Conservation (phyloP, 108 stramenopile genomes). For the Fragilariopsis cylindrus region DNA sequence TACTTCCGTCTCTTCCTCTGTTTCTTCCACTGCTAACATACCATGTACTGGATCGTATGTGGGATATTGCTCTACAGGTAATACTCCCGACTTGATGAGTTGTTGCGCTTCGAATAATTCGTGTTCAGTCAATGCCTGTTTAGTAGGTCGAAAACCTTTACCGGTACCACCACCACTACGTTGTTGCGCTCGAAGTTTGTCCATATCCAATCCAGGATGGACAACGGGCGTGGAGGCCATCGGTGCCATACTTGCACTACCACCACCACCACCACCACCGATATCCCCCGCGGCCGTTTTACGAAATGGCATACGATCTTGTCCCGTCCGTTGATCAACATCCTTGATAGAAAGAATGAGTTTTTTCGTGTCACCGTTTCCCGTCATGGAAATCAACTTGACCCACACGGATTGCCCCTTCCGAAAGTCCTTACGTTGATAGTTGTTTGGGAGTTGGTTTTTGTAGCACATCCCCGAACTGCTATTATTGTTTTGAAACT, state of each 20-base stretch:
- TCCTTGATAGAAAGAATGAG: slow-evolving; percentile 89
- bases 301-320: slow-evolving; percentile 89
- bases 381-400: slow-evolving; percentile 86
- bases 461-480: slow-evolving; percentile 86
- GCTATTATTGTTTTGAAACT: slow-evolving; percentile 39
- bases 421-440: slow-evolving; percentile 43
- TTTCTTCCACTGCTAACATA: slow-evolving; percentile 91
- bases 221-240: slow-evolving; percentile 60
- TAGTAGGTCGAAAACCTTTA: slow-evolving; percentile 36
- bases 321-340: slow-evolving; percentile 91
- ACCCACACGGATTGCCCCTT: slow-evolving; percentile 81
- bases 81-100: slow-evolving; percentile 94
- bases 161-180: slow-evolving; percentile 49
- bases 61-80: slow-evolving; percentile 95
- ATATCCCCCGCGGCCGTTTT: slow-evolving; percentile 36
- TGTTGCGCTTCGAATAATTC: slow-evolving; percentile 97
- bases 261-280: background rate
- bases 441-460: slow-evolving; percentile 64
- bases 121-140: slow-evolving; percentile 91
- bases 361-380: slow-evolving; percentile 45
- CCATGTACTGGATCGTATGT: slow-evolving; percentile 94
- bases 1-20: slow-evolving; percentile 95
- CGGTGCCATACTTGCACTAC: slow-evolving; percentile 20
- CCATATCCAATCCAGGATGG: slow-evolving; percentile 89
- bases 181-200: slow-evolving; percentile 55